Evolutionary conservation across 1,284 basidiomycete genomes (phyloP).

Genomic region (Puccinia polysora): DNA sequence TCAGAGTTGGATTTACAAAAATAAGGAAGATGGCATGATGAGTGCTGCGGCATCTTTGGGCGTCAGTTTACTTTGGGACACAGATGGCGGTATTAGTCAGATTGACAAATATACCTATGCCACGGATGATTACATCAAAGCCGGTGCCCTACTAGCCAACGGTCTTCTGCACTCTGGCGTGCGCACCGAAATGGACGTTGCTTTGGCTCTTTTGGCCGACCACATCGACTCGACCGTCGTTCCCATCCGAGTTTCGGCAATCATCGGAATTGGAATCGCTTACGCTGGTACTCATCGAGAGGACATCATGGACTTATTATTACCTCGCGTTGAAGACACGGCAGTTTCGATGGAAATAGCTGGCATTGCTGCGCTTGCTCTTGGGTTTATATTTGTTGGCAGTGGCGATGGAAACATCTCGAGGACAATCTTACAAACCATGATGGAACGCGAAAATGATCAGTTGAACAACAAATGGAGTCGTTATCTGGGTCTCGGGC

Average conservation of each 20-base stretch:
- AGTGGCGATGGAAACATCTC: slow-evolving; percentile 91
- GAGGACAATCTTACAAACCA: slow-evolving; percentile 78
- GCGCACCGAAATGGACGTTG: slow-evolving; percentile 87
- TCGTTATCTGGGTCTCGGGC: slow-evolving; percentile 79
- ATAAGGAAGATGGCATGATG: slow-evolving; percentile 96
- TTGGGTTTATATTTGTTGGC: slow-evolving; percentile 94
- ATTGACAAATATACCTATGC: slow-evolving; percentile 99
- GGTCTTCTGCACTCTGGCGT: slow-evolving; percentile 87
- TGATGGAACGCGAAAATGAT: slow-evolving; percentile 80
- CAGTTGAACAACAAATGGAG: slow-evolving; percentile 87
- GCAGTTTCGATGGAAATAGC: slow-evolving; percentile 80
- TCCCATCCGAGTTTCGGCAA: slow-evolving; percentile 77
- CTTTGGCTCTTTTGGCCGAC: slow-evolving; percentile 82
- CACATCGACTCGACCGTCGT: slow-evolving; percentile 84
- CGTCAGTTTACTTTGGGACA: slow-evolving; percentile 91
- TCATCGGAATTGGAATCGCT: slow-evolving; percentile 75
- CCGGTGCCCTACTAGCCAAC: slow-evolving; percentile 89
- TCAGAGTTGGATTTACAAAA: slow-evolving; percentile 98
- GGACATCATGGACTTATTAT: slow-evolving; percentile 70
- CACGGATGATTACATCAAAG: slow-evolving; percentile 93
- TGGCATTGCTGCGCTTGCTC: slow-evolving; percentile 74
- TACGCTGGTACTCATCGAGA: slow-evolving; percentile 88
- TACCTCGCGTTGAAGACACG: slow-evolving; percentile 79
- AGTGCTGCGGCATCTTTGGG: slow-evolving; percentile 92
- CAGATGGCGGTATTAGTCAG: slow-evolving; percentile 82